A percentile compares a stretch with the other conserved stretches of the same genome.
phyloP scores from a whole-genome alignment of 768 basidiomycete genomes.

The Glaciozyma martinii region DNA sequence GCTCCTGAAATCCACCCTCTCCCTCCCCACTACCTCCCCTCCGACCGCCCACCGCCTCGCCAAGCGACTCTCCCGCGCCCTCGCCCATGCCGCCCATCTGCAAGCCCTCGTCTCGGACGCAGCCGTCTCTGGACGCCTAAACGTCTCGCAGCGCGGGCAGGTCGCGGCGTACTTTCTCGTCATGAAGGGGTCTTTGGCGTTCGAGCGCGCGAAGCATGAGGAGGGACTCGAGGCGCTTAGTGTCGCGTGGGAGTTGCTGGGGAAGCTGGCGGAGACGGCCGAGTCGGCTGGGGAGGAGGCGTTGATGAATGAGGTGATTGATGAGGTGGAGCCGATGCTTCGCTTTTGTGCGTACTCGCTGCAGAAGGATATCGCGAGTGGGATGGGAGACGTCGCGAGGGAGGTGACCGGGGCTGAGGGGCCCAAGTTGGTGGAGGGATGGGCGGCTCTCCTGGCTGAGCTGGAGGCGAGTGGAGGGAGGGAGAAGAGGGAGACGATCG shows the following conservation, averaged over 20 bases:
- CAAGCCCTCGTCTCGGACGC: slow-evolving; percentile 58
- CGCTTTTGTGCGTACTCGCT: slow-evolving; percentile 79
- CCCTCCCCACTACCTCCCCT: slow-evolving; percentile 49
- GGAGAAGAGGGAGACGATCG: slow-evolving; percentile 38
- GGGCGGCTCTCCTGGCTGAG: slow-evolving; percentile 42
- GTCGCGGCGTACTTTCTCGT: slow-evolving; percentile 68
- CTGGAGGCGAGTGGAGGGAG: slow-evolving; percentile 38
- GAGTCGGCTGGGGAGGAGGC: slow-evolving; percentile 65
- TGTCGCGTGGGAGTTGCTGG: slow-evolving; percentile 65
- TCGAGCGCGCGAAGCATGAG: slow-evolving; percentile 67
- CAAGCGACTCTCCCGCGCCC: slow-evolving; percentile 62
- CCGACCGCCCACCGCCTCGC: slow-evolving; percentile 65
- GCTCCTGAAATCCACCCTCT: slow-evolving; percentile 54
- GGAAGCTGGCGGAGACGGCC: slow-evolving; percentile 55
- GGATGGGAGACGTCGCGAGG: slow-evolving; percentile 48
- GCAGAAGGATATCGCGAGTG: slow-evolving; percentile 54
- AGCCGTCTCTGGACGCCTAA: slow-evolving; percentile 47
- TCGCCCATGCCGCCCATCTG: slow-evolving; percentile 71
- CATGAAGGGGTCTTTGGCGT: slow-evolving; percentile 71
- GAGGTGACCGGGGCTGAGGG: slow-evolving; percentile 55
- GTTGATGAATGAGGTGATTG: slow-evolving; percentile 68
- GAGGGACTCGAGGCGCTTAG: slow-evolving; percentile 59
- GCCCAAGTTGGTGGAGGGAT: slow-evolving; percentile 57
- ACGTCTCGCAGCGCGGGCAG: slow-evolving; percentile 52
- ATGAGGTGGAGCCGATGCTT: slow-evolving; percentile 83